These are phyloP conservation scores for Stagonosporopsis tanaceti DNA, from an alignment of 2,329 filamentous ascomycete genomes.

Conservation along the genomic window DNA sequence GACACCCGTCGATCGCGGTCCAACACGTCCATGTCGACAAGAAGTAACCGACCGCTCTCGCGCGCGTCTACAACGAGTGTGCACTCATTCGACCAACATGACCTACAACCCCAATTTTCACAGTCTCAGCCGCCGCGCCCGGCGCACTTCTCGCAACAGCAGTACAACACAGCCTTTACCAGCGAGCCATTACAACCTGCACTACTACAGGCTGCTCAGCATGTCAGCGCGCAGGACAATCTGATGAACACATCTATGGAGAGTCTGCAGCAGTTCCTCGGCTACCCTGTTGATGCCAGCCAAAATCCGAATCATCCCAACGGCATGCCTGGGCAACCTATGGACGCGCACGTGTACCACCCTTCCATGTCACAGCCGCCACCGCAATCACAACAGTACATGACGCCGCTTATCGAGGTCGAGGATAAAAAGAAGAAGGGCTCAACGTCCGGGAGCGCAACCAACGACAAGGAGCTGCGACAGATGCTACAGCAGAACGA, in stretches of 20 bases:
- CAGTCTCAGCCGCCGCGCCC: slow-evolving; percentile 25
- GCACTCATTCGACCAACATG: slow-evolving; percentile 51
- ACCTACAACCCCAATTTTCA: slow-evolving; percentile 31
- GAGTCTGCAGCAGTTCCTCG: slow-evolving; percentile 44
- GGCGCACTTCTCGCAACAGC: slow-evolving; percentile 31
- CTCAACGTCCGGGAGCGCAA: slow-evolving; percentile 72
- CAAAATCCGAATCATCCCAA: slow-evolving; percentile 26
- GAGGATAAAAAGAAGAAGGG: slow-evolving; percentile 64
- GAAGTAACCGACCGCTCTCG: slow-evolving; percentile 56
- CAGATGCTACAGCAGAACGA: slow-evolving; percentile 76
- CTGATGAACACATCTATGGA: slow-evolving; percentile 42
- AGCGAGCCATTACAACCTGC: slow-evolving; percentile 41
- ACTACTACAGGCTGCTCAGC: slow-evolving; percentile 47
- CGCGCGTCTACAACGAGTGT: slow-evolving; percentile 60
- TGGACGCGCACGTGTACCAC: slow-evolving; percentile 42
- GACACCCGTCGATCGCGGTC: slow-evolving; percentile 55
- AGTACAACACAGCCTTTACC: slow-evolving; percentile 40
- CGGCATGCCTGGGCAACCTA: slow-evolving; percentile 34
- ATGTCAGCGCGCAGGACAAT: slow-evolving; percentile 47
- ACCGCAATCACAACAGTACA: slow-evolving; percentile 34
- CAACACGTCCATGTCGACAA: slow-evolving; percentile 55
- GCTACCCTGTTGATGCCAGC: slow-evolving; percentile 35
- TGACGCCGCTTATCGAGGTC: slow-evolving; percentile 40
- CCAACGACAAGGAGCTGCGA: slow-evolving; percentile 82
- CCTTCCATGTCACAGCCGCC: slow-evolving; percentile 36